A percentile compares a stretch with the other conserved stretches of the same genome.
These are phyloP conservation scores for Ceratopteris richardii DNA, from an alignment of 75 land plant species.

Conservation along the genomic window DNA sequence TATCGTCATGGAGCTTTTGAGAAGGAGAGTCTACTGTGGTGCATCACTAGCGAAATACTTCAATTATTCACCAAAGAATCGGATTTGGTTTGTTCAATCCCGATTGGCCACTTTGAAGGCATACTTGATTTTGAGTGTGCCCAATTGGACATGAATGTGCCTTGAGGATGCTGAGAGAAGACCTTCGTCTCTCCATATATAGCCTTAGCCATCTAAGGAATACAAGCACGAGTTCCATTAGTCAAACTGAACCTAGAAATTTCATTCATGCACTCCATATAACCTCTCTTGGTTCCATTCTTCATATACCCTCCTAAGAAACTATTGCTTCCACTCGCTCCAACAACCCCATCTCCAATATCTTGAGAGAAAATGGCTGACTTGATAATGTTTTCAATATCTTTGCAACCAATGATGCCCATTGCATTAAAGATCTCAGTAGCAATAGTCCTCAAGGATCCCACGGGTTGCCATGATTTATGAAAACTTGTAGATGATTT, in stretches of 20 bases:
- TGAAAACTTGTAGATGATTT: too few relatives aligned
- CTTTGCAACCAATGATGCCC: too few relatives aligned
- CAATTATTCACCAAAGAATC: background rate
- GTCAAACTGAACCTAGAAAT: background rate
- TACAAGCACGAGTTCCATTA: background rate
- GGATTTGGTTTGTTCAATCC: background rate
- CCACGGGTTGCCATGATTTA: too few relatives aligned
- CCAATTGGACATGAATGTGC: background rate
- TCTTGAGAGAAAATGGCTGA: too few relatives aligned
- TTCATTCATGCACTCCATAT: background rate
- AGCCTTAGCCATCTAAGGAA: background rate
- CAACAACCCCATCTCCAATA: too few relatives aligned
- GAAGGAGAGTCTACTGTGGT: too few relatives aligned
- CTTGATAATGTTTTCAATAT: too few relatives aligned
- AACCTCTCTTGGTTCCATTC: constrained; percentile 1
- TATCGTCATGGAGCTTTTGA: too few relatives aligned
- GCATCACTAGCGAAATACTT: too few relatives aligned
- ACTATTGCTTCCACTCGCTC: too few relatives aligned
- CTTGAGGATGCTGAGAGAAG: background rate
- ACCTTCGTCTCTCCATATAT: background rate
- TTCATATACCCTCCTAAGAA: background rate
- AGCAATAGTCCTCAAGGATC: too few relatives aligned
- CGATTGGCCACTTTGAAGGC: background rate
- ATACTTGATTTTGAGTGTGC: background rate
- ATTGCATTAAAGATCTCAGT: too few relatives aligned